Base-by-base conservation (phyloP, 352 stramenopile species). In the Paralagenidium karlingii region DNA sequence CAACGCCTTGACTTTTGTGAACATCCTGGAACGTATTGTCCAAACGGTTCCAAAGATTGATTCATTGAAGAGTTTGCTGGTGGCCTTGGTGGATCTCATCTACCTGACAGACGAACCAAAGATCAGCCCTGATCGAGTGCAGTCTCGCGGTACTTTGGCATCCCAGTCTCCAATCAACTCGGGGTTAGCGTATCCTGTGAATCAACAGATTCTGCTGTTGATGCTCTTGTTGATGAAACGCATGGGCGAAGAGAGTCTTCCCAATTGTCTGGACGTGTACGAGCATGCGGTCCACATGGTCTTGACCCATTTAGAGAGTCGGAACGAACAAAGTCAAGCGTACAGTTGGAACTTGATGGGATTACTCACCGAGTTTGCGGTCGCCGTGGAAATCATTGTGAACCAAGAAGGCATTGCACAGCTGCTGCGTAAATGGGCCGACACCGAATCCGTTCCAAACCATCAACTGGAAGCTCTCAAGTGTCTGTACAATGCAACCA, bases 211-310 rank as follows among this genome's bases (percentile, higher is more conserved):
- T 27, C 34, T 82, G 19, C 40, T 85, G 15, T 70, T 53, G 20
- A 55, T 77, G 15, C 38, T 85, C 0, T 33, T 73, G 24, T 49
- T 70, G n/a, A 28, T 85, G 21, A 69, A 85, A 25, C 63, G 65
- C 0, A 58, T 70, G 24, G 63, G 70, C 3, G 63, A 81, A 10
- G 55, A 69, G 28, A 56, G 58, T 3, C 48, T 74, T n/a, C 49
- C 63, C 13, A 63, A 51, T 3, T 67, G 57, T n/a, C n/a, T n/a
- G 30, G 45, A 42, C 7, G 54, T 63, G 4, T 85, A 78, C 27
- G 70, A 85, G 45, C 49, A 67, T 8, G 52, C 68, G 2, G 64
- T 82, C 19, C 60, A 81, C 29, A 51, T 64, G 20, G 64, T 85
- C 29, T 40, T 82, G 13, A 38, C 46, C 3, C 60, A 82, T 40